A percentile compares a stretch with the other conserved stretches of the same genome.
Conservation (phyloP, 1,284 basidiomycete species). For the Ustilago shanxiensis region DNA sequence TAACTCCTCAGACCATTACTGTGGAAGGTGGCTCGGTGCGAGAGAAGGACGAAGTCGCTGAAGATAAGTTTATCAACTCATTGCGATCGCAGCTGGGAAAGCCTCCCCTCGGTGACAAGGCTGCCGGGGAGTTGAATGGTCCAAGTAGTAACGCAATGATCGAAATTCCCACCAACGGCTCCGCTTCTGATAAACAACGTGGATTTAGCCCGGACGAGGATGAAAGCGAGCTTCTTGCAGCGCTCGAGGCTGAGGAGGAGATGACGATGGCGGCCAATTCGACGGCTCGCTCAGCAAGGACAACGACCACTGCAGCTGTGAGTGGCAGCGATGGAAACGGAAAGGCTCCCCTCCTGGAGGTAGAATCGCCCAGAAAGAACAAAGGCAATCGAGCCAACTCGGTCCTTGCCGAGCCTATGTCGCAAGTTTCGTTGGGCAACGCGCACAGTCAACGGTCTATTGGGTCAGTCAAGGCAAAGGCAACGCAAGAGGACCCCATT, state of each 20-base stretch:
- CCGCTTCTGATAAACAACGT: background rate
- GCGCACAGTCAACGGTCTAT: slow-evolving; percentile 11
- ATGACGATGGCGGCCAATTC: slow-evolving; percentile 4
- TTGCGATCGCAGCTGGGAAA: slow-evolving; percentile 35
- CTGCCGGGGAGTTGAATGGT: background rate
- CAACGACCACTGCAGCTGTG: background rate
- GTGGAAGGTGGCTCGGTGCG: slow-evolving; percentile 34
- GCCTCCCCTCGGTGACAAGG: background rate
- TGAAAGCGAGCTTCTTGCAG: slow-evolving; percentile 40
- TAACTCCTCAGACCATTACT: slow-evolving; percentile 23
- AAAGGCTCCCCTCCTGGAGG: too few relatives aligned
- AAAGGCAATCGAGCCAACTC: slow-evolving; percentile 5
- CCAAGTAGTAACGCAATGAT: background rate
- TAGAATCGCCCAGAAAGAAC: background rate
- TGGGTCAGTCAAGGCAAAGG: background rate
- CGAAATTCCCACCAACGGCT: background rate
- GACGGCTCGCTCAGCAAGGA: background rate
- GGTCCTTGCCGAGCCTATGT: slow-evolving; percentile 12
- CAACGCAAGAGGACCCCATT: slow-evolving; percentile 27
- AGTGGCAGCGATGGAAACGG: background rate
- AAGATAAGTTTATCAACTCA: slow-evolving; percentile 30
- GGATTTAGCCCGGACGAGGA: slow-evolving; percentile 40
- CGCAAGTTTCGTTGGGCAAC: slow-evolving; percentile 14
- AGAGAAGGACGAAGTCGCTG: slow-evolving; percentile 23
- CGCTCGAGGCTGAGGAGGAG: slow-evolving; percentile 32